A percentile compares a stretch with the other conserved stretches of the same genome.
Conservation (phyloP, 2,329 filamentous ascomycete species). For the Fusarium hainanense region DNA sequence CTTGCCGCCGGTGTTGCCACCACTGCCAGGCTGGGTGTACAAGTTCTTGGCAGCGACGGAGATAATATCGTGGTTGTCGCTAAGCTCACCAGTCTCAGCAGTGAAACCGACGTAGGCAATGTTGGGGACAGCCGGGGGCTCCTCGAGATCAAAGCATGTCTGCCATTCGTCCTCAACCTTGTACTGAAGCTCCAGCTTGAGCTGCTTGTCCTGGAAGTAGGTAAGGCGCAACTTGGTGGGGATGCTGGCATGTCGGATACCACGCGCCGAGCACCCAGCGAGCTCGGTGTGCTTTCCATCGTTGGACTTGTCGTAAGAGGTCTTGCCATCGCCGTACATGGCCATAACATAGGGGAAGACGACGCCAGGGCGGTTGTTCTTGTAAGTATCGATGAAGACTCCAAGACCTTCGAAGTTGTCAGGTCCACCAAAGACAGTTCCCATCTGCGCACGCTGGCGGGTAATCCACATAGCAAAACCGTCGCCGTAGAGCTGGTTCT, state of each 20-base stretch:
- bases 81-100: conserved; percentile 94
- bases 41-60: conserved; percentile 87
- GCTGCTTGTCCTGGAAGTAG: conserved; percentile 95
- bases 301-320: conserved; percentile 88
- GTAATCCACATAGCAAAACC: conserved; percentile 99
- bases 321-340: conserved; percentile 94
- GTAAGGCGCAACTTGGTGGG: conserved; percentile 89
- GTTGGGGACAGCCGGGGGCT: conserved; percentile 80
- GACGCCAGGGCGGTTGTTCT: conserved; percentile 96
- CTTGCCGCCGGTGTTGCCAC: conserved; percentile 47
- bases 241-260: conserved; percentile 81
- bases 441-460: conserved; percentile 83
- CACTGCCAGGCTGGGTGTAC: conserved; percentile 71
- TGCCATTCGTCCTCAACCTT: conserved; percentile 90
- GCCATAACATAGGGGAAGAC: conserved; percentile 99
- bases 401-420: conserved; percentile 95
- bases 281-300: conserved; percentile 95
- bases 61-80: conserved; percentile 98
- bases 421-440: conserved; percentile 86
- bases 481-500: conserved; percentile 91
- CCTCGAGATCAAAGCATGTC: conserved; percentile 82
- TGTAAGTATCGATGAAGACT: conserved; percentile 98
- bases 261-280: conserved; percentile 93
- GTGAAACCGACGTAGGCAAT: conserved; percentile 81
- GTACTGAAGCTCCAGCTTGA: conserved; percentile 94